Evolutionary conservation across 345 rosid genomes (phyloP), one percentile per base, ranked within the genome.

Genomic region (Bretschneidera sinensis): DNA sequence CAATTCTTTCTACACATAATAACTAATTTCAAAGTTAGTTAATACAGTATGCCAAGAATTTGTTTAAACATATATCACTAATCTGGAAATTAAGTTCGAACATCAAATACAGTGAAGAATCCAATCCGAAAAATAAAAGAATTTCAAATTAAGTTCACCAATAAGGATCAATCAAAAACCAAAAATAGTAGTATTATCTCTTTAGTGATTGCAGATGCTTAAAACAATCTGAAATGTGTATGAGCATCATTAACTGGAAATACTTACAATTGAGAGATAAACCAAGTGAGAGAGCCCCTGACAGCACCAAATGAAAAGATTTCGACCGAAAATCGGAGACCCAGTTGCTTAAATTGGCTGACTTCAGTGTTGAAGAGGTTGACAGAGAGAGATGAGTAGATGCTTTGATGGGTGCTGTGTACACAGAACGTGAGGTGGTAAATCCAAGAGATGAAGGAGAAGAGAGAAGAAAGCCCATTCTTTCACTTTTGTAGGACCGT

Each of bases 221-320:
- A 14, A 39, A 39, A 5, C 11, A 39, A 1, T 9, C 15, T 13
- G 1, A 39, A 39, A 39, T 11, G 6, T 14, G 2, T 1, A 11
- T 11, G 10, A 39, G 45, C 45, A 5, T 39, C 45, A 31, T 24
- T 11, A 18, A 56, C n/a, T 16, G 45, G 1, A 15, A 11, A 66
- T 48, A 60, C 76, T 67, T 57, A 78, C 97, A 89, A 0, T 89
- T 62, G 28, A 86, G 77, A 43, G 89, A 77, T 24, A 88, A 61
- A 60, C 81, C 63, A 43, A 88, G 71, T 1, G 96, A 66, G 49
- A 92, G 85, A 62, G 90, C 82, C 19, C 95, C 95, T 14, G 85
- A 82, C 68, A 85, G 78, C 25, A 76, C 57, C 25, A 79, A 76
- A 43, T 76, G 83, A 61, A 83, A 64, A 65, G 88, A 77, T 60